Evolutionary conservation across 768 basidiomycete genomes (phyloP).

Genomic region (Leccinellum luteum): DNA sequence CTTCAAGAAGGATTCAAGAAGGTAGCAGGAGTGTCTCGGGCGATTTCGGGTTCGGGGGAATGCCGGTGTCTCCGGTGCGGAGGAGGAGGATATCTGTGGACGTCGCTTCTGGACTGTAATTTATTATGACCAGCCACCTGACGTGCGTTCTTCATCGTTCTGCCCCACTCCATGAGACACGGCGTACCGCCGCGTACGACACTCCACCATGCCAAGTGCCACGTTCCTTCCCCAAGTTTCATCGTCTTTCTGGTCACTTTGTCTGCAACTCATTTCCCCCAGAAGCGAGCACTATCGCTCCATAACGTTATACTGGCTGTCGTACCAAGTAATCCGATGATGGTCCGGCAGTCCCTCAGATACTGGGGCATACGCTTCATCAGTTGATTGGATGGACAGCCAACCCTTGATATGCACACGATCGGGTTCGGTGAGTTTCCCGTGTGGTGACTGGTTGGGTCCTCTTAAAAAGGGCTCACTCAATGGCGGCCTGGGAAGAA

Average conservation of each 20-base stretch:
- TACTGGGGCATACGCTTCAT: background rate
- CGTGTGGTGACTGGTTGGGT: background rate
- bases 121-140: constrained; percentile 22
- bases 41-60: background rate
- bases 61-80: constrained; percentile 6
- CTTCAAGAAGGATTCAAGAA: constrained; percentile 60
- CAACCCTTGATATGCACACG: background rate
- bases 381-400: background rate
- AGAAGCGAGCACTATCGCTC: too few species aligned
- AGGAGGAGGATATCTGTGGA: constrained; percentile 7
- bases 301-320: background rate
- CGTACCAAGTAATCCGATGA: background rate
- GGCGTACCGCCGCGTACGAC: constrained; percentile 9
- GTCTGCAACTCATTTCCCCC: background rate
- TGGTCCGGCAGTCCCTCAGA: background rate
- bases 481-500: background rate
- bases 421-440: constrained; percentile 1
- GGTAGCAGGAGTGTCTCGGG: constrained; percentile 18
- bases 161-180: constrained; percentile 8
- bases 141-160: constrained; percentile 25
- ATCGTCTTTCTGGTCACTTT: background rate
- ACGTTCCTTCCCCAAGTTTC: constrained; percentile 1
- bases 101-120: constrained; percentile 28
- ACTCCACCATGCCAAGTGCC: constrained; percentile 6
- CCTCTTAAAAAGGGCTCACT: background rate